These are phyloP conservation scores for Rhynchosporium secalis DNA, from an alignment of 2,329 filamentous ascomycete species.

Conservation along the genomic window DNA sequence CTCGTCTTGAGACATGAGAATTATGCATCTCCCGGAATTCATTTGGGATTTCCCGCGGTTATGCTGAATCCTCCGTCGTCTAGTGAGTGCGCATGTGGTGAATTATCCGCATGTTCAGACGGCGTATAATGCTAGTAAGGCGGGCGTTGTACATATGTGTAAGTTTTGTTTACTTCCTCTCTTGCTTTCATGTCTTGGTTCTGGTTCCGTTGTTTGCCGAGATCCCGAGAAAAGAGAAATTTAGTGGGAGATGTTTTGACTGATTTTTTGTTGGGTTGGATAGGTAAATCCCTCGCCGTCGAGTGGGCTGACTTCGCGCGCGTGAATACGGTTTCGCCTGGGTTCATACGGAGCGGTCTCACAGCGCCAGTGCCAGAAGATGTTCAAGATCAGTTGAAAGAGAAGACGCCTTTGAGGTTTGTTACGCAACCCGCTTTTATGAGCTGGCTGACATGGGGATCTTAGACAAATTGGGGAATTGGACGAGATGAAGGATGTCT, in stretches of 20 bases:
- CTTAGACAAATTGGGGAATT: conserved; percentile 1
- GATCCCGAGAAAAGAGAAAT: too few relatives aligned
- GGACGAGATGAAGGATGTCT: conserved; percentile 58
- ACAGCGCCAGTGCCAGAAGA: background rate
- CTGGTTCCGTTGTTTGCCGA: too few relatives aligned
- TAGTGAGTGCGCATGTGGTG: background rate
- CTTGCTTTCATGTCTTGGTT: background rate
- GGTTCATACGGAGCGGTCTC: conserved; percentile 52
- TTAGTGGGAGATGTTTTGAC: background rate
- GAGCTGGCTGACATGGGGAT: background rate
- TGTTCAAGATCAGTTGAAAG: background rate
- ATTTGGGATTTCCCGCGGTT: too few relatives aligned
- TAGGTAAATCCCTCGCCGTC: conserved; percentile 5
- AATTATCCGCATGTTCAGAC: conserved; percentile 11
- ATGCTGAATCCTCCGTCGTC: too few relatives aligned
- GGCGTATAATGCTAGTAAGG: conserved; percentile 10
- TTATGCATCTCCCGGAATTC: too few relatives aligned
- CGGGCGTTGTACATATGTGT: conserved; percentile 5
- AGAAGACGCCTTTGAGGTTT: background rate
- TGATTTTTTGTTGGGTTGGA: background rate
- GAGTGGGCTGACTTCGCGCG: conserved; percentile 69
- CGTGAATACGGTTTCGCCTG: conserved; percentile 66
- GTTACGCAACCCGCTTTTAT: background rate
- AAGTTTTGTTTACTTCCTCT: background rate
- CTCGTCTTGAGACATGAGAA: too few relatives aligned